Percentiles rank a stretch among this genome's conserved stretches.
phyloP scores from a whole-genome alignment of 352 stramenopile genomes.

The Phytophthora cajani region DNA sequence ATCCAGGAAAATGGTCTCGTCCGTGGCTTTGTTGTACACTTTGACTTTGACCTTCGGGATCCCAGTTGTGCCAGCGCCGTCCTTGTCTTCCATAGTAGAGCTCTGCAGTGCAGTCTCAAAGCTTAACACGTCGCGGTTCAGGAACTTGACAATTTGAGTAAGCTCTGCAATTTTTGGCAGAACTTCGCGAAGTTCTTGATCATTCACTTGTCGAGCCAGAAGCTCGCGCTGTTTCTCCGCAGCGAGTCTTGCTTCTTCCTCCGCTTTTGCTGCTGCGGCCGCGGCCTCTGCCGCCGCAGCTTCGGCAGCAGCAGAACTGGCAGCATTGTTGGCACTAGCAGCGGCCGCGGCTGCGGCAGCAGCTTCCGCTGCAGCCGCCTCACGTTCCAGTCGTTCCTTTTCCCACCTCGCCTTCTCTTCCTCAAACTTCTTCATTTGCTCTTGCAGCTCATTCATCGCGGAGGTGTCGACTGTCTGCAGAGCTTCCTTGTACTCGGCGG shows the following conservation, averaged over 20 bases:
- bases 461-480: constrained; percentile 77
- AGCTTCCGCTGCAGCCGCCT: constrained; percentile 32
- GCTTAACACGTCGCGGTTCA: constrained; percentile 92
- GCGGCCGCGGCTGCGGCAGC: constrained; percentile 41
- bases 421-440: constrained; percentile 90
- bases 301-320: constrained; percentile 22
- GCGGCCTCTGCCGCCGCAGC: constrained; percentile 46
- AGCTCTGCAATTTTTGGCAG: constrained; percentile 93
- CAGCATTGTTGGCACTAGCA: constrained; percentile 28
- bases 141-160: constrained; percentile 90
- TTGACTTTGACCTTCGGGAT: constrained; percentile 93
- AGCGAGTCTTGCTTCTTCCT: constrained; percentile 34
- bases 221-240: constrained; percentile 71
- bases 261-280: constrained; percentile 44
- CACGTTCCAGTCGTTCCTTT: constrained; percentile 70
- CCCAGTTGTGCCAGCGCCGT: constrained; percentile 27
- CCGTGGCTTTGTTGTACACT: constrained; percentile 87
- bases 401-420: constrained; percentile 91
- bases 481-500: constrained; percentile 88
- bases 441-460: constrained; percentile 85
- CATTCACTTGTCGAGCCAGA: constrained; percentile 80
- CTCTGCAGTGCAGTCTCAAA: constrained; percentile 93
- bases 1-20: constrained; percentile 93
- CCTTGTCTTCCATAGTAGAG: constrained; percentile 53
- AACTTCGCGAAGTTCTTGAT: constrained; percentile 93